phyloP scores from a whole-genome alignment of 805 yeast species.

The Saturnispora ahearnii region DNA sequence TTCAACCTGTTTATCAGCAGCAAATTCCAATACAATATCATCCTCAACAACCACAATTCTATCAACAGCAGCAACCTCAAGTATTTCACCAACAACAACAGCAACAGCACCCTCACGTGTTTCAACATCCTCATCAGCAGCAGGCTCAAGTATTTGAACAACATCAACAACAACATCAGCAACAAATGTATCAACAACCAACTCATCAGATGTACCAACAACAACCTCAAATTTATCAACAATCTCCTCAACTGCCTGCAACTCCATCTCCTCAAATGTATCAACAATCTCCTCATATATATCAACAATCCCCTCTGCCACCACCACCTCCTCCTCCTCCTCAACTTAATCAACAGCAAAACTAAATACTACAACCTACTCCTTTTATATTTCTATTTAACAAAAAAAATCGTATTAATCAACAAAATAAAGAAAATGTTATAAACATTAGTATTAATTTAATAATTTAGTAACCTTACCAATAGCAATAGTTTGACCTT shows the following conservation, averaged over 20 bases:
- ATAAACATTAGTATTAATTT: conserved; percentile 24
- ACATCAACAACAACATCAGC: neutral
- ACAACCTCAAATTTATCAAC: neutral
- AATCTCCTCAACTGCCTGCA: neutral
- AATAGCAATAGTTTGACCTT: conserved; percentile 95
- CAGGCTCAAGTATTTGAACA: neutral
- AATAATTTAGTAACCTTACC: conserved; percentile 92
- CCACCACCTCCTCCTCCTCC: neutral
- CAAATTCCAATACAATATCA: neutral
- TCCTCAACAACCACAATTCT: neutral
- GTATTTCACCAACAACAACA: neutral
- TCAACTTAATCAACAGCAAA: neutral
- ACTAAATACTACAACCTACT: neutral
- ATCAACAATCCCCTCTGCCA: neutral
- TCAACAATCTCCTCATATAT: neutral
- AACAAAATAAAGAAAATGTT: neutral
- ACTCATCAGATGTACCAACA: neutral
- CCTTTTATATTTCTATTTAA: neutral
- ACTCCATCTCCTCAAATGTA: neutral
- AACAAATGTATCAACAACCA: neutral
- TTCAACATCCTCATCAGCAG: neutral
- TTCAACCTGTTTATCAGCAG: too few relatives aligned
- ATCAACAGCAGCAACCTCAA: neutral
- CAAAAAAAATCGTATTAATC: neutral
- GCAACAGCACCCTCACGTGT: neutral